Percentiles rank a stretch among this genome's conserved stretches.
phyloP scores from a whole-genome alignment of 2,329 filamentous ascomycete species.

The Celoporthe dispersa region DNA sequence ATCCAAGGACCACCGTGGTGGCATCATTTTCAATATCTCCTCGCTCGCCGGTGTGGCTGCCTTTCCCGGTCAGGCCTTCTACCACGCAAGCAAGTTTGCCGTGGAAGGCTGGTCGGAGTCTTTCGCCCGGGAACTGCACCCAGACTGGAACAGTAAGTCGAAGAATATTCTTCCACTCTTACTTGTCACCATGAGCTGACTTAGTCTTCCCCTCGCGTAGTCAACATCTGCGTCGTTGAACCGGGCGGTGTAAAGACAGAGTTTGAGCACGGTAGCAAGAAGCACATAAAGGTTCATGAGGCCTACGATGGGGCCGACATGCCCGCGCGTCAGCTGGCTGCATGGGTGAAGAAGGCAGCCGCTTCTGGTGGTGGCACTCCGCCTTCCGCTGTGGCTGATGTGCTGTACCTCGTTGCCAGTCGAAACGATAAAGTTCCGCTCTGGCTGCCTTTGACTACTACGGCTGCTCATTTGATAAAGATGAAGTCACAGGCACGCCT shows the following conservation, averaged over 20 bases:
- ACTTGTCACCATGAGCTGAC: background rate
- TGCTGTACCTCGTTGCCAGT: constrained; percentile 6
- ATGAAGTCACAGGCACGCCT: constrained; percentile 12
- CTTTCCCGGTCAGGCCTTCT: constrained; percentile 33
- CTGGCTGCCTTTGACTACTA: constrained; percentile 9
- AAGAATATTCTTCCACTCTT: background rate
- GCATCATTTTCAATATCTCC: constrained; percentile 37
- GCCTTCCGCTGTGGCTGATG: constrained; percentile 1
- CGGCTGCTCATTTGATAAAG: constrained; percentile 3
- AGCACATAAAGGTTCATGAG: constrained; percentile 6
- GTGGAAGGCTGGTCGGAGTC: constrained; percentile 34
- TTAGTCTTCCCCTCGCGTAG: background rate
- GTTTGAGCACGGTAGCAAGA: constrained; percentile 14
- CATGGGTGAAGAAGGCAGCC: constrained; percentile 5
- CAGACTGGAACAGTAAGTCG: constrained; percentile 33
- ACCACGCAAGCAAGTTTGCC: constrained; percentile 35
- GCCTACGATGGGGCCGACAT: constrained; percentile 11
- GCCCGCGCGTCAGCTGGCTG: constrained; percentile 9
- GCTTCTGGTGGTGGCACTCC: background rate
- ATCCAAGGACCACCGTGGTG: constrained; percentile 29
- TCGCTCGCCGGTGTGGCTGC: constrained; percentile 32
- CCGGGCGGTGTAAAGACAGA: constrained; percentile 20
- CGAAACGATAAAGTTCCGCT: constrained; percentile 5
- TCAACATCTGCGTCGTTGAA: constrained; percentile 19
- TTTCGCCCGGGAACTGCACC: constrained; percentile 31